Conservation (phyloP, 2,329 filamentous ascomycete species). For the Hawksworthiomyces lignivorus region DNA sequence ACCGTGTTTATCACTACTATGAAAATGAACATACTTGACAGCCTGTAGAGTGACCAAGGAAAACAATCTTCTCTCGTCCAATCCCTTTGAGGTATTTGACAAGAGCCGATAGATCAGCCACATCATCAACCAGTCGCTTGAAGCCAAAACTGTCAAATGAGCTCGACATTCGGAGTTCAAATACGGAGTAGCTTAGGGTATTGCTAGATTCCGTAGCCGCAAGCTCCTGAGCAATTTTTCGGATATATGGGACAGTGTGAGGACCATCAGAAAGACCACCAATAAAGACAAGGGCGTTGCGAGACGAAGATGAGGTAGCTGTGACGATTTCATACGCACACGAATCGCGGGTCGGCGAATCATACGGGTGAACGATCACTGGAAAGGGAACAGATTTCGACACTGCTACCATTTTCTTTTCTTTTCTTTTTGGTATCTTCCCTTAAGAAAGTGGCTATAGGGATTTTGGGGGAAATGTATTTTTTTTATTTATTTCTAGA, state of each 20-base stretch:
- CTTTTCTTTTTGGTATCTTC: no score
- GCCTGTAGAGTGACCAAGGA: conserved; percentile 53
- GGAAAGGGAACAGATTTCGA: conserved; percentile 14
- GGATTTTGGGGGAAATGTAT: no score
- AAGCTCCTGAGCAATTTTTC: conserved; percentile 36
- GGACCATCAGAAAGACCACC: conserved; percentile 65
- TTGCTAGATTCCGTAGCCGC: conserved; percentile 23
- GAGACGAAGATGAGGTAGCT: conserved; percentile 8
- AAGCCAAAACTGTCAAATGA: conserved; percentile 47
- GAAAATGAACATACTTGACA: no score
- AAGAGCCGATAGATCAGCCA: conserved; percentile 43
- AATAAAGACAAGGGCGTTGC: conserved; percentile 59
- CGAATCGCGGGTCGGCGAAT: conserved; percentile 16
- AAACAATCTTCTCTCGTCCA: conserved; percentile 42
- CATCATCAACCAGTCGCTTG: conserved; percentile 42
- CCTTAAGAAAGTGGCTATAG: no score
- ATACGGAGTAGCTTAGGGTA: conserved; percentile 41
- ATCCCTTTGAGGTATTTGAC: conserved; percentile 46
- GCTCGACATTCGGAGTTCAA: conserved; percentile 49
- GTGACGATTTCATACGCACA: conserved; percentile 20
- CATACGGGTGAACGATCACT: conserved; percentile 21
- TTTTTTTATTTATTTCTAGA: no score
- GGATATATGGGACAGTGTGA: conserved; percentile 53
- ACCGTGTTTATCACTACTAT: no score
- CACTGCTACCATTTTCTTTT: no score